These are phyloP conservation scores for Penicillium sp. DNA, from an alignment of 2,329 filamentous ascomycete genomes.

Conservation along the genomic window DNA sequence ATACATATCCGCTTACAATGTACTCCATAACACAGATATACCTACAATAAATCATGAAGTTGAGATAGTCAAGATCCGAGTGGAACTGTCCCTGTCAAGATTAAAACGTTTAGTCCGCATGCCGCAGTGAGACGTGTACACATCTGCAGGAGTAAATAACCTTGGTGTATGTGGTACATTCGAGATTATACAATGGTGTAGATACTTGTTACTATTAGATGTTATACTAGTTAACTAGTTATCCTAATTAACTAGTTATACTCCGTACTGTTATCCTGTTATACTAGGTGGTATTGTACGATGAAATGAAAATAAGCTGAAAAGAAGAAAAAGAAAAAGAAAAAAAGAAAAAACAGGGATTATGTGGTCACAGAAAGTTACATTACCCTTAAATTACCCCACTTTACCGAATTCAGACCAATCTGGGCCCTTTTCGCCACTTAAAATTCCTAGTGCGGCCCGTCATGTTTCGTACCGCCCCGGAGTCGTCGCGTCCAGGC, in stretches of 20 bases:
- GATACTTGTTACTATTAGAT: background rate
- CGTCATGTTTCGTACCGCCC: conserved; percentile 20
- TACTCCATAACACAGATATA: background rate
- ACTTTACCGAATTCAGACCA: conserved; percentile 14
- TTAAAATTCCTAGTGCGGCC: conserved; percentile 12
- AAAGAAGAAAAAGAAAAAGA: background rate
- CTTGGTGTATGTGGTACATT: background rate
- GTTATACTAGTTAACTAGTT: background rate
- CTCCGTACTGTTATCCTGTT: no score
- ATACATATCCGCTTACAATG: background rate
- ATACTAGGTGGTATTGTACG: no score
- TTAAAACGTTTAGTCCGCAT: background rate
- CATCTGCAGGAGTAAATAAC: background rate
- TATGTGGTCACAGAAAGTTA: conserved; percentile 12
- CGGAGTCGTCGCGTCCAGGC: conserved; percentile 22
- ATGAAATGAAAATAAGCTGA: background rate
- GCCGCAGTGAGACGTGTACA: background rate
- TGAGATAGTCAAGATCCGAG: background rate
- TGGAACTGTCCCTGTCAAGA: conserved; percentile 1
- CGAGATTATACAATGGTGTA: background rate
- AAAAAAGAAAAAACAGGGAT: background rate
- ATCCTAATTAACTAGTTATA: no score
- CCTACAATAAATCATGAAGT: background rate
- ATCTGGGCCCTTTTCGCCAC: background rate
- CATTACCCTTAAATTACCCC: conserved; percentile 9